phyloP scores from a whole-genome alignment of 164 flowering plant genomes.

The Euptelea pleiosperma region DNA sequence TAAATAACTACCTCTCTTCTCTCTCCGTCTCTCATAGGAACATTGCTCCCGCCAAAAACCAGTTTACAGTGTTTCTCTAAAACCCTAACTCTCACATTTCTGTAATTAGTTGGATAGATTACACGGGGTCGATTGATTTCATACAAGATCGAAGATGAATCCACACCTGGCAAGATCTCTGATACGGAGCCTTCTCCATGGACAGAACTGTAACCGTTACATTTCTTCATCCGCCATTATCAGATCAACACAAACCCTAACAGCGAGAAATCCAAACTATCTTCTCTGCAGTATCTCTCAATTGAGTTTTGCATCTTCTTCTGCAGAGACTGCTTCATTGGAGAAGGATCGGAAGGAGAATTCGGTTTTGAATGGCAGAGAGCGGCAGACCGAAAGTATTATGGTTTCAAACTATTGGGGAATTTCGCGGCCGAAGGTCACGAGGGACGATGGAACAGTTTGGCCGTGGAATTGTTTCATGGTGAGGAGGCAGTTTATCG shows the following conservation, averaged over 20 bases:
- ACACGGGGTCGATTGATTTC: too few relatives aligned
- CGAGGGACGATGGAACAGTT: conserved; percentile 68
- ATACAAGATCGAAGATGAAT: conserved; percentile 11
- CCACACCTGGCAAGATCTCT: conserved; percentile 10
- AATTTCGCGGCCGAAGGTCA: conserved; percentile 42
- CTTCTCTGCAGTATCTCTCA: neutral
- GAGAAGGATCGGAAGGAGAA: conserved; percentile 25
- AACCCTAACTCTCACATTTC: too few relatives aligned
- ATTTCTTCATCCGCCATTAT: neutral
- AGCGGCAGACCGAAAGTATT: conserved; percentile 10
- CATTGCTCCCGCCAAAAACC: too few relatives aligned
- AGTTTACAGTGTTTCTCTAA: too few relatives aligned
- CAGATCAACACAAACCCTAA: conserved; percentile 5
- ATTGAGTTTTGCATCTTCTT: conserved; percentile 22
- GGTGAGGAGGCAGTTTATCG: conserved; percentile 40
- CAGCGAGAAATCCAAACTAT: neutral
- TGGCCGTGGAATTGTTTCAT: conserved; percentile 98
- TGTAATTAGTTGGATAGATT: too few relatives aligned
- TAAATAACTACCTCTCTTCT: too few relatives aligned
- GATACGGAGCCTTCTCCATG: conserved; percentile 8
- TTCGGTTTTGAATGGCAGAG: conserved; percentile 13
- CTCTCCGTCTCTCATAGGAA: too few relatives aligned
- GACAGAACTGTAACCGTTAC: conserved; percentile 6
- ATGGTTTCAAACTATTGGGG: conserved; percentile 79
- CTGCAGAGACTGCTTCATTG: conserved; percentile 12